These are phyloP conservation scores for Paramecium octaurelia DNA, from an alignment of 73 alveolate genomes.

Conservation along the genomic window DNA sequence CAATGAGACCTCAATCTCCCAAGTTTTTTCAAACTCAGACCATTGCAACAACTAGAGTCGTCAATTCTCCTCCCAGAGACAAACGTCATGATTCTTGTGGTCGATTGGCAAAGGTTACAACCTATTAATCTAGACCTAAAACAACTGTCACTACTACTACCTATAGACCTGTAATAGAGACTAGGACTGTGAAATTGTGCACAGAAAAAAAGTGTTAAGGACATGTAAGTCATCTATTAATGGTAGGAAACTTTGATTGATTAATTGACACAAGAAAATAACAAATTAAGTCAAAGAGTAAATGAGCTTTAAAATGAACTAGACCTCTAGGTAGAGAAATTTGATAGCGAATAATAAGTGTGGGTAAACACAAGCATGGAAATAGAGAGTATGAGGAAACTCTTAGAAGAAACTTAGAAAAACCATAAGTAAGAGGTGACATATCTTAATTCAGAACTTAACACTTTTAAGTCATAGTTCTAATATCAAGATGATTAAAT, in stretches of 20 bases:
- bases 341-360: neutral
- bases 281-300: neutral
- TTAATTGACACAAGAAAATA: neutral
- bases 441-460: neutral
- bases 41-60: neutral
- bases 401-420: neutral
- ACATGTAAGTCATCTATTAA: neutral
- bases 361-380: neutral
- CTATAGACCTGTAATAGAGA: neutral
- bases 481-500: neutral
- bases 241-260: neutral
- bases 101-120: neutral
- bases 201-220: neutral
- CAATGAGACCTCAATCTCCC: slow-evolving; percentile 20
- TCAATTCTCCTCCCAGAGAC: neutral
- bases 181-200: neutral
- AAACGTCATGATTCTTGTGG: neutral
- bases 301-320: neutral
- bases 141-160: neutral
- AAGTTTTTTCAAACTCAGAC: neutral
- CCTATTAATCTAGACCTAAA: neutral
- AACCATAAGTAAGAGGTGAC: neutral
- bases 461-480: neutral
- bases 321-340: neutral
- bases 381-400: neutral